Percentiles rank a stretch among this genome's conserved stretches.
These are phyloP conservation scores for Colletotrichum australisinense DNA, from an alignment of 2,329 filamentous ascomycete species.

Conservation along the genomic window DNA sequence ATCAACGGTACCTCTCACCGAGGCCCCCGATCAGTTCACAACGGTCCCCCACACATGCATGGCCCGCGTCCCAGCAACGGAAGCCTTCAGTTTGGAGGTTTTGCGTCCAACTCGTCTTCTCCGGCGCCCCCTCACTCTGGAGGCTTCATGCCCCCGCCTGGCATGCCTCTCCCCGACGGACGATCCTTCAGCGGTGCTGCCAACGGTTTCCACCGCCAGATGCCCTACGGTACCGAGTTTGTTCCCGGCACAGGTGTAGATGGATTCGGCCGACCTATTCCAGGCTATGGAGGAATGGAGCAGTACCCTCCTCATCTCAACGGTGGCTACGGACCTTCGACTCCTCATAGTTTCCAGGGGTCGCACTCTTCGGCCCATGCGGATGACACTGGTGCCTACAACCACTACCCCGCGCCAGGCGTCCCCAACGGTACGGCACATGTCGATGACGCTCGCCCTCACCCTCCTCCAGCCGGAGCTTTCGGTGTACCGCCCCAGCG, in stretches of 20 bases:
- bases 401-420: conserved; percentile 52
- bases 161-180: conserved; percentile 48
- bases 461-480: conserved; percentile 11
- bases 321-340: conserved; percentile 62
- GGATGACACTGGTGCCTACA: conserved; percentile 56
- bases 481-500: conserved; percentile 40
- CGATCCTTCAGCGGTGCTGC: conserved; percentile 45
- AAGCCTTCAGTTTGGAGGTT: conserved; percentile 67
- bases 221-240: conserved; percentile 49
- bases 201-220: conserved; percentile 52
- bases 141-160: conserved; percentile 61
- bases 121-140: conserved; percentile 63
- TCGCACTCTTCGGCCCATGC: conserved; percentile 67
- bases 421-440: conserved; percentile 49
- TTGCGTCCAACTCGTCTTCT: conserved; percentile 68
- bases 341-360: conserved; percentile 71
- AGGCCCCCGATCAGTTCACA: conserved; percentile 47
- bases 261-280: conserved; percentile 49
- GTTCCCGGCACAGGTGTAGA: conserved; percentile 49
- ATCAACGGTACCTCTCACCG: conserved; percentile 48
- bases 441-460: conserved; percentile 44
- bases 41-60: conserved; percentile 54
- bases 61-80: conserved; percentile 65
- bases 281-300: conserved; percentile 47
- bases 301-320: conserved; percentile 46